phyloP scores from a whole-genome alignment of 768 basidiomycete species.

The Calocera cornea region DNA sequence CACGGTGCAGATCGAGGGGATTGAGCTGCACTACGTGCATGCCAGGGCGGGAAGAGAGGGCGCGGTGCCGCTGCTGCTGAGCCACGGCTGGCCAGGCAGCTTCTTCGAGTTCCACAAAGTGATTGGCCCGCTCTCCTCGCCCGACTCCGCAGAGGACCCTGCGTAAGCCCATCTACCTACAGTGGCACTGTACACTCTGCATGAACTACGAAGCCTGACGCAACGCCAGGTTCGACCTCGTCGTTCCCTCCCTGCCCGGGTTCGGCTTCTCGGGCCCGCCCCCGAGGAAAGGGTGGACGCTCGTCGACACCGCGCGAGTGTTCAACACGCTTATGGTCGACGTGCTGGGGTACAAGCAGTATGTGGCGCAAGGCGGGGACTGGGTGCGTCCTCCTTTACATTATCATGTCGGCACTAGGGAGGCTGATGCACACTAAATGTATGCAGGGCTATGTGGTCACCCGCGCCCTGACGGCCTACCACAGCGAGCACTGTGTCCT shows the following conservation, averaged over 20 bases:
- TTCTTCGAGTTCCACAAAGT: constrained; percentile 27
- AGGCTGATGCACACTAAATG: background rate
- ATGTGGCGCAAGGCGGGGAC: constrained; percentile 26
- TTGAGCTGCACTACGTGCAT: constrained; percentile 9
- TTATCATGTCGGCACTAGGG: background rate
- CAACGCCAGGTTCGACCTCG: constrained; percentile 4
- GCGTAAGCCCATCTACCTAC: no score
- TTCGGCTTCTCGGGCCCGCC: constrained; percentile 17
- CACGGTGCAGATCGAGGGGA: constrained; percentile 7
- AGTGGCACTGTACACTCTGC: background rate
- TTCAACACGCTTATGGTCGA: constrained; percentile 27
- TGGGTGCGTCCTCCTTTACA: constrained; percentile 15
- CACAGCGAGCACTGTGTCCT: background rate
- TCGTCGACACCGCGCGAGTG: constrained; percentile 20
- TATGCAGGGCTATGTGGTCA: background rate
- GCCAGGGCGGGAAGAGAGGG: background rate
- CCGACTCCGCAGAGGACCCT: constrained; percentile 20
- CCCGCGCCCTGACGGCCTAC: background rate
- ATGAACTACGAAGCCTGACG: background rate
- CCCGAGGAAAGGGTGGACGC: constrained; percentile 21
- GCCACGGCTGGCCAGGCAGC: constrained; percentile 11
- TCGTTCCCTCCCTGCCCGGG: constrained; percentile 15
- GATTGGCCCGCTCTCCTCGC: constrained; percentile 20
- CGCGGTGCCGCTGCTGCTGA: constrained; percentile 9
- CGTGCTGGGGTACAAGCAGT: constrained; percentile 23